A percentile compares a stretch with the other conserved stretches of the same genome.
Conservation (phyloP, 352 stramenopile genomes). For the Ophiocytium majus region DNA sequence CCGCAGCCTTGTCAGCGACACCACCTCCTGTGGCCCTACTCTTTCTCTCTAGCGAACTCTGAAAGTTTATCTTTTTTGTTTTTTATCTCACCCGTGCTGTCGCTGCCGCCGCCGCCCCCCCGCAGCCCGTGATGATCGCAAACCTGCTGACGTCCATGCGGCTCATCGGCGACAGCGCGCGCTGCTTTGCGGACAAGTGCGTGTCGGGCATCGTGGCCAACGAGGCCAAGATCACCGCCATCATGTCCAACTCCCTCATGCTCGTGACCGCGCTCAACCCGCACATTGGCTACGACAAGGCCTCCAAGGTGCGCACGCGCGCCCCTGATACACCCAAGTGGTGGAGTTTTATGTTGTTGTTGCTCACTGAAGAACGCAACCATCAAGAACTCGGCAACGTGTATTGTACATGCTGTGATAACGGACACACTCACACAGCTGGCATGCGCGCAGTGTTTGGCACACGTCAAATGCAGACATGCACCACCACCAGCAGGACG, state of each 20-base stretch:
- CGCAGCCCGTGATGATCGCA: constrained; percentile 21
- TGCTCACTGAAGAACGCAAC: too few relatives aligned
- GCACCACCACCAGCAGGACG: too few relatives aligned
- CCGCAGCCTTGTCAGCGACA: too few relatives aligned
- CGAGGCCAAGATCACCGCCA: constrained; percentile 72
- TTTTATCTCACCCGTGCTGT: too few relatives aligned
- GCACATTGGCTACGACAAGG: constrained; percentile 95
- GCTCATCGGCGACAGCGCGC: constrained; percentile 79
- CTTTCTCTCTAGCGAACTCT: too few relatives aligned
- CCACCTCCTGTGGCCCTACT: too few relatives aligned
- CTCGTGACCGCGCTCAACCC: constrained; percentile 92
- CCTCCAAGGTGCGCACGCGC: constrained; percentile 78
- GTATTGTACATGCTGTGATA: neutral
- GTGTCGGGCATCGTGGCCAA: constrained; percentile 73
- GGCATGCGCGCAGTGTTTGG: neutral
- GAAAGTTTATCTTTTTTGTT: too few relatives aligned
- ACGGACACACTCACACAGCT: neutral
- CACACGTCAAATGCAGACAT: too few relatives aligned
- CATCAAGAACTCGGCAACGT: too few relatives aligned
- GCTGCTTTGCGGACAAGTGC: constrained; percentile 85
- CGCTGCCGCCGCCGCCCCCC: too few relatives aligned
- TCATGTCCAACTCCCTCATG: constrained; percentile 92
- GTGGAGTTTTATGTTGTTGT: too few relatives aligned
- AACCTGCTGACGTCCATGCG: constrained; percentile 68
- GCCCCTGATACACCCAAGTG: too few relatives aligned